Base-by-base conservation (phyloP, 2,329 filamentous ascomycete genomes). In the Graphilbum fragrans region DNA sequence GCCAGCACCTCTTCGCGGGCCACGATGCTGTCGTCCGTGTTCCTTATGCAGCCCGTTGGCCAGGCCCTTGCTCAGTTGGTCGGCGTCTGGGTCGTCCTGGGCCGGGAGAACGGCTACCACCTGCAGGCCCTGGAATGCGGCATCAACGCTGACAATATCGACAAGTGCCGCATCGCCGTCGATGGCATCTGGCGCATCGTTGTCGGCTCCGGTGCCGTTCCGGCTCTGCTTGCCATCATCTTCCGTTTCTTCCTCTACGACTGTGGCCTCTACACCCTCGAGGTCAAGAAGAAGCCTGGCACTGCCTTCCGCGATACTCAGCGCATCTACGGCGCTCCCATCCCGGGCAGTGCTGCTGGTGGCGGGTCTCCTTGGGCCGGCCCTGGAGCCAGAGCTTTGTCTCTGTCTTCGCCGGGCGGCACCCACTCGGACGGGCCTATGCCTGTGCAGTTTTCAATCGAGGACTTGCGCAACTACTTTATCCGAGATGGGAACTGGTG, bases 191-290 rank as follows among this genome's bases (percentile, higher is more conserved):
- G 78, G 77, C 67, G 78, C 37, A 79, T 79, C 51, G 74, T 82
- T 23, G 72, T 81, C 47, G 78, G 76, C 2, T 72, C 77, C 0
- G 78, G 78, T 7, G 76, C 76, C 9, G 64, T 80, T 0, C 78
- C 78, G 0, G 77, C 76, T 4, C 59, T 77, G 12, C 60, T 82
- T 9, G 77, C 78, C 48, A 74, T 80, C 45, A 63, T 78, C 32
- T 81, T 81, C 50, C 73, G 78, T 17, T 77, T 82, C 54, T 75
- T 77, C 47, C 70, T 82, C 34, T 78, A 76, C 31, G 78, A 82
- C 53, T 77, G 72, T 42, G 77, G 77, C 5, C 64, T 80, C 25
- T 82, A 78, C 56, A 71, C 73, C 10, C 67, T 80, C 22, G 77
- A 82, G 49, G 75, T 82, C 47, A 74, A 75, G 47, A 70, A 73